Evolutionary conservation across 169 alveolate species (phyloP), one percentile per base, ranked within the genome.

Genomic region (Toxoplasma gondii): DNA sequence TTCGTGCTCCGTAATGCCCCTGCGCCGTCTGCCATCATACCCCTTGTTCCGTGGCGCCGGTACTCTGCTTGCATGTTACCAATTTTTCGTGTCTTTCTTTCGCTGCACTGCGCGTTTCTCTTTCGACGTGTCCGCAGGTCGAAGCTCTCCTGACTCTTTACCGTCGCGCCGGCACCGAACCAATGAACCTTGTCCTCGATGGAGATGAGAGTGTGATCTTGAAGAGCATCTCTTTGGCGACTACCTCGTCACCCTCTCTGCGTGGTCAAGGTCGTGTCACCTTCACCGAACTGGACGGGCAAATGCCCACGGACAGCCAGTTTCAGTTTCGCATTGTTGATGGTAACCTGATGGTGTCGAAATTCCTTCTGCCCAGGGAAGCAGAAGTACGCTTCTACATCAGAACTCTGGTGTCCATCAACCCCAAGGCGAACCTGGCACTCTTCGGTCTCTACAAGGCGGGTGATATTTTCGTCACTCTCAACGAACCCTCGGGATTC

Each of bases 401-500:
- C 67, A 92, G 90, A 70, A 96, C 98, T n/a, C 96, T 94, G 84
- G 99, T 98, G 43, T 93, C 96, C 69, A 96, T 98, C 43, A 96
- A 96, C 93, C 99, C 99, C 34, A 97, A 95, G 69, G 96, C 96
- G 31, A 98, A 98, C 93, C 94, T 96, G 92, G 96, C 96, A 70
- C 95, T 97, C 92, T 95, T 96, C 39, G 99, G 99, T 34, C 97
- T 98, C 39, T 98, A 98, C 94, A 97, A 96, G 95, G 94, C 98
- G 24, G 97, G 96, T 69, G 97, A 96, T 64, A 69, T 97, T 12
- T 97, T 97, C 80, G 95, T 97, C 39, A 97, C 99, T 0, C 99
- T 97, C 93, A 97, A 98, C 88, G 99, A 98, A 92, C 97, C 99
- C 1, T 96, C 97, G 58, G 99, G 99, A 0, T 98, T 98, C 91